Evolutionary conservation across 306 rosid species (phyloP).

Genomic region (Begonia masoniana): DNA sequence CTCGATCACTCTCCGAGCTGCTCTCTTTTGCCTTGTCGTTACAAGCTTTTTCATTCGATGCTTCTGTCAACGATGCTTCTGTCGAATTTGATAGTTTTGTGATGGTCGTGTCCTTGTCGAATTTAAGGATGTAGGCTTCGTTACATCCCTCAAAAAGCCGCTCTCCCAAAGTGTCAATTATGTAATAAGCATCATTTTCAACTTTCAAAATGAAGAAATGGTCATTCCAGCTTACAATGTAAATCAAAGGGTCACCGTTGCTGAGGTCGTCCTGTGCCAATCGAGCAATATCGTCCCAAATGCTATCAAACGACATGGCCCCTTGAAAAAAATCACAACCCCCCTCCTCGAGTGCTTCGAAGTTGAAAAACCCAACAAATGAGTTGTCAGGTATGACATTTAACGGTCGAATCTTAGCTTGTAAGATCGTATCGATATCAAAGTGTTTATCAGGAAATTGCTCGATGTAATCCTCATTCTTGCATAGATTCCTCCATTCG

Average conservation of each 20-base stretch:
- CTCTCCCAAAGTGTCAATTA: constrained; percentile 32
- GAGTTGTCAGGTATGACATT: constrained; percentile 16
- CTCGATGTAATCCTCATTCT: constrained; percentile 13
- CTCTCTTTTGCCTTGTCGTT: not conserved
- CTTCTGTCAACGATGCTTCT: constrained; percentile 1
- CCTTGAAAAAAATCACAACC: constrained; percentile 18
- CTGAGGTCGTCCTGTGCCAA: constrained; percentile 8
- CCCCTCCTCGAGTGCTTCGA: constrained; percentile 18
- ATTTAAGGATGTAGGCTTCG: constrained; percentile 25
- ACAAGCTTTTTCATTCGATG: constrained; percentile 1
- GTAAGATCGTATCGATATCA: constrained; percentile 24
- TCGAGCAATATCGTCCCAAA: constrained; percentile 25
- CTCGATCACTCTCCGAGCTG: constrained; percentile 5
- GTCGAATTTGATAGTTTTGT: constrained; percentile 8
- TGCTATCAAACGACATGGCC: constrained; percentile 23
- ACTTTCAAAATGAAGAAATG: constrained; percentile 28
- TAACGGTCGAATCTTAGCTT: constrained; percentile 22
- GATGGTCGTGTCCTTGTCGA: constrained; percentile 15
- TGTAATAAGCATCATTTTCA: constrained; percentile 22
- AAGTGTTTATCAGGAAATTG: constrained; percentile 26
- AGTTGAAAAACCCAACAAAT: constrained; percentile 24
- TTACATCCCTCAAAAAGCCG: constrained; percentile 27
- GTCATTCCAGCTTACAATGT: constrained; percentile 32
- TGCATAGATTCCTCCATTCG: constrained; percentile 26
- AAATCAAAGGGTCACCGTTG: constrained; percentile 3